A percentile compares a stretch with the other conserved stretches of the same genome.
phyloP scores from a whole-genome alignment of 148 eudicot genomes.

The Dianthus caryophyllus region DNA sequence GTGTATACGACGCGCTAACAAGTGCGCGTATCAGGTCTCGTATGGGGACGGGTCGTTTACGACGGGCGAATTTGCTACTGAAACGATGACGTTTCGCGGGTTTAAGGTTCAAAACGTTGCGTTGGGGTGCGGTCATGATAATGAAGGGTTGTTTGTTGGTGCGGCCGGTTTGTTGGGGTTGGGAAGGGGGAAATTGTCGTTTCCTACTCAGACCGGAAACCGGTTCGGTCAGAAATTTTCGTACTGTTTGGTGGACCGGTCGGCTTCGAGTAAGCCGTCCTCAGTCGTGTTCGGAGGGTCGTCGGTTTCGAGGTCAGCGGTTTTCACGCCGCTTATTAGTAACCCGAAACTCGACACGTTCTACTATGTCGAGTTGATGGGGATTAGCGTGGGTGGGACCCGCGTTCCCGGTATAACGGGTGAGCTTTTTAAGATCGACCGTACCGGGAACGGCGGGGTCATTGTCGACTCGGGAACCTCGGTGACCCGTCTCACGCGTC shows the following conservation, averaged over 20 bases:
- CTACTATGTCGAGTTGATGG: conserved; percentile 70
- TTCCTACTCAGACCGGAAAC: conserved; percentile 65
- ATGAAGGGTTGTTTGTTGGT: conserved; percentile 80
- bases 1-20: conserved; percentile 43
- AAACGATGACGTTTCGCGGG: conserved; percentile 77
- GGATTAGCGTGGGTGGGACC: conserved; percentile 81
- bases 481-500: conserved; percentile 76
- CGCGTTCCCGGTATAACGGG: conserved; percentile 53
- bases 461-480: conserved; percentile 90
- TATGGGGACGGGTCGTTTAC: conserved; percentile 95
- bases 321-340: conserved; percentile 58
- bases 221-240: conserved; percentile 71
- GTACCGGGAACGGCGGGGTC: conserved; percentile 70
- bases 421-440: conserved; percentile 60
- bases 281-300: conserved; percentile 65
- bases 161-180: conserved; percentile 88
- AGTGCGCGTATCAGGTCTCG: conserved; percentile 70
- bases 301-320: conserved; percentile 49
- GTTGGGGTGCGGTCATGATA: conserved; percentile 90
- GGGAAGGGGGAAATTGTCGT: conserved; percentile 74
- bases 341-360: conserved; percentile 96
- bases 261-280: conserved; percentile 71
- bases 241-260: conserved; percentile 80
- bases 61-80: conserved; percentile 71
- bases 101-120: conserved; percentile 55